Evolutionary conservation across 108 stramenopile genomes (phyloP), one percentile per base, ranked within the genome.

Genomic region (Epipyxis sp.): DNA sequence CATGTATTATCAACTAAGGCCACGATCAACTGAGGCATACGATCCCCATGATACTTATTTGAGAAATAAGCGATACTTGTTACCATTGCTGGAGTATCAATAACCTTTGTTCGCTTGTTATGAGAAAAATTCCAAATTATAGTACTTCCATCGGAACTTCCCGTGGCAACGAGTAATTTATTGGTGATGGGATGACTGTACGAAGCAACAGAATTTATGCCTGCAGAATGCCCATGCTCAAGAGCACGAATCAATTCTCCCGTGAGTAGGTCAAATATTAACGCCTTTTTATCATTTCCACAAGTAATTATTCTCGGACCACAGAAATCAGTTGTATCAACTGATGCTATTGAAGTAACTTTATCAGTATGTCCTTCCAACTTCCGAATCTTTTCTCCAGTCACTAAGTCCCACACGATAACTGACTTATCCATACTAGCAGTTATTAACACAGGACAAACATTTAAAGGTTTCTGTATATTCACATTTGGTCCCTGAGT

Each of bases 371-470:
- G 61, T 10, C 61, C 61, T 37, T 3, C 34, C 25, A 65, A 37
- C 61, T 13, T 3, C 6, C 25, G 61, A 65, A 65, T 65, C 25
- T 35, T 3, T 65, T 65, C 34, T 13, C 35, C 6, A 29, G 61
- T 35, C 6, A 32, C 25, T 16, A 65, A 37, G 61, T 65, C 61
- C 61, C 61, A 65, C 6, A 65, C 61, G 3, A 65, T 65, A 16
- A 25, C 27, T 32, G 61, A 13, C 35, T 65, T 29, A 32, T 65
- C 61, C 13, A 65, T 6, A 65, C 61, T 65, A 37, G 30, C 61
- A 16, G 61, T 65, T 10, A 65, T 32, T 6, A 65, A 6, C 6
- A 65, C 61, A 10, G 27, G 27, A 29, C 6, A 65, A 37, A n/a
- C n/a, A n/a, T n/a, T n/a, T n/a, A n/a, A n/a, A n/a, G n/a, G n/a